Evolutionary conservation across 164 flowering plant genomes (phyloP), one percentile per base, ranked within the genome.

Genomic region (Magnolia changhungtana): DNA sequence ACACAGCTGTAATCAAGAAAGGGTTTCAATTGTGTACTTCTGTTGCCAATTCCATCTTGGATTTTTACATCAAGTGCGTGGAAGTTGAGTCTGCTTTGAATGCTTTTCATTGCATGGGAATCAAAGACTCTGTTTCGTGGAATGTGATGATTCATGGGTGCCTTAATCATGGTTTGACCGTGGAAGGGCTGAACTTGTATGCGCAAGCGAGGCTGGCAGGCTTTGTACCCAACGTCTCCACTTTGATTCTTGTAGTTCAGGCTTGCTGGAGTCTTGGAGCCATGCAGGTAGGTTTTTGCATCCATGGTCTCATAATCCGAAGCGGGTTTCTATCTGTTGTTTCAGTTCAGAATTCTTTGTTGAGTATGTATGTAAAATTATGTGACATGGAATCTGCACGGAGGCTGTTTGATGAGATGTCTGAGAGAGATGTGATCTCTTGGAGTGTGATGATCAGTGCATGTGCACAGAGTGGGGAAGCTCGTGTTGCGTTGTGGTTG

Each of bases 361-460:
- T 92, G 82, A 69, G 86, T 23, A 10, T 89, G 81, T 91, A 92
- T 65, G 78, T 75, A 5, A 88, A 80, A 1, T 51, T n/a, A 18
- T 74, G 29, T 4, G 79, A 81, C 10, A 49, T 89, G 67, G 81
- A 29, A 23, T 67, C 20, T 77, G 97, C 93, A 1, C 74, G 66
- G 0, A 52, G 23, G 7, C 23, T 95, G 86, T 95, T 93, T 74
- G 96, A 85, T 81, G 93, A 93, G 89, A 91, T 92, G 90, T 52
- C n/a, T 78, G 88, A 80, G 0, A 86, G 82, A 84, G 98, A 93
- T 85, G 89, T 89, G 11, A 86, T 95, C 20, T 85, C 97, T 55
- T 93, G 97, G 97, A 93, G 94, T 80, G 89, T 81, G 69, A 84
- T 92, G 87, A 95, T 95, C 72, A 84, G 81, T 59, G 93, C 88